Base-by-base conservation (phyloP, 257 asterid genomes). In the Mitragyna speciosa region DNA sequence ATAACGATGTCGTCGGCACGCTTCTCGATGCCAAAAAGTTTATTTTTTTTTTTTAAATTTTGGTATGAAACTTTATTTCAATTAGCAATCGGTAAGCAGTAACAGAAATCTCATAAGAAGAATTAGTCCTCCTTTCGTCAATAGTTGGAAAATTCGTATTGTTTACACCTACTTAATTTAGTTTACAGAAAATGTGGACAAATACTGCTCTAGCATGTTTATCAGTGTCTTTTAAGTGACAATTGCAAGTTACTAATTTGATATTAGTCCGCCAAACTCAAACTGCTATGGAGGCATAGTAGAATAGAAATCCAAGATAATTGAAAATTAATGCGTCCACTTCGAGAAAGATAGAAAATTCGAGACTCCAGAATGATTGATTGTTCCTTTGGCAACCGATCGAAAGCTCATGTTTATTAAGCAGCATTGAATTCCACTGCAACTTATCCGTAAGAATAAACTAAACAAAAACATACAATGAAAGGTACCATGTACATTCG, bases 311-410 rank as follows among this genome's bases (percentile, higher is more conserved):
- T 36, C 49, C 1, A 68, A 19, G 4, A 17, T 69, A 41, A 10
- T 7, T 7, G 49, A n/a, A 68, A 36, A 64, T 68, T 33, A 68
- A 68, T 68, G 72, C 72, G 36, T 30, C 26, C 72, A 17, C 11
- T 68, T 3, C 72, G 19, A 17, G 54, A 70, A 54, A 70, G 74
- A 70, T 54, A 41, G 52, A 54, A 70, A 69, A 10, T 67, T 16
- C 2, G 1, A 7, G 48, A 67, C 9, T 70, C 19, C 15, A 41
- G 41, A 10, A 24, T 22, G 54, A 70, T 70, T 70, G 74, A 70
- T 70, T 70, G 48, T 70, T 41, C 74, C 74, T 41, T 70, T 33
- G n/a, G 74, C 31, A 70, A 39, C 74, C 41, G 51, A 36, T 48
- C 10, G 2, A 7, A 6, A 36, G 73, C 28, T 30, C 73, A 68